Conservation (phyloP, 1,284 basidiomycete species). For the Phenoliferia sp. region DNA sequence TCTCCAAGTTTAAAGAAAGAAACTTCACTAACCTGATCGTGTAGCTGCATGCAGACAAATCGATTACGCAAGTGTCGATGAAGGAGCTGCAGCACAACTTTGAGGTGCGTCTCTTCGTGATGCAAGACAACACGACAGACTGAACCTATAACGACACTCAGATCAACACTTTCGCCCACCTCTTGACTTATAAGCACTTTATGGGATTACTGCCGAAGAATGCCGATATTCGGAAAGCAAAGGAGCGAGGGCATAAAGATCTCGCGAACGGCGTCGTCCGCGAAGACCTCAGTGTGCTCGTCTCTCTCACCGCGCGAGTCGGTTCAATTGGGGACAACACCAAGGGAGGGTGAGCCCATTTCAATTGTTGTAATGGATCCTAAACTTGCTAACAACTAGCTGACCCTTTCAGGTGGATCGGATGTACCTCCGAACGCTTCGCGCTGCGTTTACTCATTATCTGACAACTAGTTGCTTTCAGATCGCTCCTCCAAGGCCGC, state of each 20-base stretch:
- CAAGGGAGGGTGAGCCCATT: slow-evolving; percentile 42
- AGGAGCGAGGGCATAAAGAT: slow-evolving; percentile 35
- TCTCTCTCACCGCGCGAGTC: slow-evolving; percentile 48
- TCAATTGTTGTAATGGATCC: too few relatives aligned
- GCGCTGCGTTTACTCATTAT: slow-evolving; percentile 35
- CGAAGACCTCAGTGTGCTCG: slow-evolving; percentile 42
- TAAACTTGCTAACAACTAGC: neutral
- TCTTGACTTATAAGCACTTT: slow-evolving; percentile 50
- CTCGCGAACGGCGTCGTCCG: slow-evolving; percentile 43
- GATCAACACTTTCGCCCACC: slow-evolving; percentile 50
- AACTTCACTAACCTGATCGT: neutral
- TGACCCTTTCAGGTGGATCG: neutral
- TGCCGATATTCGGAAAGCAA: slow-evolving; percentile 36
- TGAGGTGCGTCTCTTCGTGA: slow-evolving; percentile 22
- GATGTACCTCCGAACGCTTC: neutral
- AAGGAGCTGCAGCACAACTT: slow-evolving; percentile 39
- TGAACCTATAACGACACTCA: slow-evolving; percentile 29
- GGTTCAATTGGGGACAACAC: slow-evolving; percentile 48
- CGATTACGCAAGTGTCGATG: slow-evolving; percentile 44
- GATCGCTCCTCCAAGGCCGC: slow-evolving; percentile 43
- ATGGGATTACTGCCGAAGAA: slow-evolving; percentile 47
- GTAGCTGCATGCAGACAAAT: slow-evolving; percentile 50
- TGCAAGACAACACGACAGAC: neutral
- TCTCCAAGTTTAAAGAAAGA: neutral
- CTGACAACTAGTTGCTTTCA: too few relatives aligned